These are phyloP conservation scores for Babesia ovis DNA, from an alignment of 169 alveolate genomes.

Conservation along the genomic window DNA sequence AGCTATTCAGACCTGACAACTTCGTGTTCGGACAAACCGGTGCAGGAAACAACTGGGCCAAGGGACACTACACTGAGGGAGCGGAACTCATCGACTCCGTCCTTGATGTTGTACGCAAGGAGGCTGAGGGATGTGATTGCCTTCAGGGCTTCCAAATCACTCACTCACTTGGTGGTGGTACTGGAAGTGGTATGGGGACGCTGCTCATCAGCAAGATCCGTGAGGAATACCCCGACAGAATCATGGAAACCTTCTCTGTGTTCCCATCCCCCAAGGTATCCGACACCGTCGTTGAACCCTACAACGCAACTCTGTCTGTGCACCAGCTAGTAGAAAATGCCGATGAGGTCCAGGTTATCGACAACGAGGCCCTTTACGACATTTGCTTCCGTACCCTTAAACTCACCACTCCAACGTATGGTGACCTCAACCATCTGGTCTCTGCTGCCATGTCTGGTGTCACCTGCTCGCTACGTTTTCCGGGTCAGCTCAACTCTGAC, in stretches of 20 bases:
- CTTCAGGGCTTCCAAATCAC: conserved; percentile 97
- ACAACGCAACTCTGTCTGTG: conserved; percentile 96
- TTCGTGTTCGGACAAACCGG: conserved; percentile 99
- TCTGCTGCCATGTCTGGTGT: conserved; percentile 98
- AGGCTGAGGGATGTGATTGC: conserved; percentile 98
- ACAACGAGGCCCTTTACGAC: conserved; percentile 98
- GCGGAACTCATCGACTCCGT: conserved; percentile 98
- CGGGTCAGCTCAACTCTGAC: conserved; percentile 96
- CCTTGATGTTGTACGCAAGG: conserved; percentile 97
- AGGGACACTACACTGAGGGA: conserved; percentile 99
- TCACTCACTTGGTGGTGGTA: conserved; percentile 99
- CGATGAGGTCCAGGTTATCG: conserved; percentile 96
- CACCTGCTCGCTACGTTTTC: conserved; percentile 96
- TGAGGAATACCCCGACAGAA: conserved; percentile 98
- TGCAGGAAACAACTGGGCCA: conserved; percentile 99
- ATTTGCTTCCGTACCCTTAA: conserved; percentile 98
- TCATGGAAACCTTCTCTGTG: conserved; percentile 97
- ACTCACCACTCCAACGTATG: conserved; percentile 98
- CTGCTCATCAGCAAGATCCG: conserved; percentile 94
- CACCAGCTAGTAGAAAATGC: conserved; percentile 97
- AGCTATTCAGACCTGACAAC: conserved; percentile 97
- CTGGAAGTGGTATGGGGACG: conserved; percentile 99
- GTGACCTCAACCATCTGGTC: conserved; percentile 96
- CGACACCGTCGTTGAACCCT: conserved; percentile 98
- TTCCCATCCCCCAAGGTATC: conserved; percentile 99